Evolutionary conservation across 345 rosid genomes (phyloP).

Genomic region (Eucalyptus erythrocorys): DNA sequence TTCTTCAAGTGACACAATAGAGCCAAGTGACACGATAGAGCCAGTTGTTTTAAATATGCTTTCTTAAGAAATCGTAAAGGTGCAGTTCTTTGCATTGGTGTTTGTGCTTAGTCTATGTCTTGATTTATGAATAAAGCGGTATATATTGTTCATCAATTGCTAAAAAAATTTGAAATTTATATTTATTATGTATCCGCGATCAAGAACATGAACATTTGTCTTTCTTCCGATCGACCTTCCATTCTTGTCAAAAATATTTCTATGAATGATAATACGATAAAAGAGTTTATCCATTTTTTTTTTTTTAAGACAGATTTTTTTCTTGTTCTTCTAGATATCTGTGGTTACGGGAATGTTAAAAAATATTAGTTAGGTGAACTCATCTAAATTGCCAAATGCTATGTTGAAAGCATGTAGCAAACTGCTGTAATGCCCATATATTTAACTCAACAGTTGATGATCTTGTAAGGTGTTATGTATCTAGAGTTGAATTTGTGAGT

Average conservation of each 20-base stretch:
- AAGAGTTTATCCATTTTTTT: not conserved
- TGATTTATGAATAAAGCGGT: not conserved
- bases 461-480: not conserved
- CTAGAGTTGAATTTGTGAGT: not conserved
- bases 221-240: not conserved
- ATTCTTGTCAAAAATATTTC: not conserved
- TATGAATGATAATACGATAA: not conserved
- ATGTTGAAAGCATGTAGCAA: not conserved
- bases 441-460: not conserved
- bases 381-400: too few species aligned
- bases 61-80: too few species aligned
- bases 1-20: too few species aligned
- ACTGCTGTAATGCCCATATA: not conserved
- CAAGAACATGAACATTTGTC: not conserved
- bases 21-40: too few species aligned
- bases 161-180: not conserved
- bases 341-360: not conserved
- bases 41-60: too few species aligned
- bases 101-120: too few species aligned
- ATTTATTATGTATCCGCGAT: not conserved
- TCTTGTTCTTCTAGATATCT: not conserved
- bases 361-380: not conserved
- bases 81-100: too few species aligned
- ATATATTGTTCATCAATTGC: not conserved
- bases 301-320: not conserved